A percentile compares a stretch with the other conserved stretches of the same genome.
Evolutionary conservation across 768 basidiomycete species (phyloP).

Genomic region (Russula olivacea): DNA sequence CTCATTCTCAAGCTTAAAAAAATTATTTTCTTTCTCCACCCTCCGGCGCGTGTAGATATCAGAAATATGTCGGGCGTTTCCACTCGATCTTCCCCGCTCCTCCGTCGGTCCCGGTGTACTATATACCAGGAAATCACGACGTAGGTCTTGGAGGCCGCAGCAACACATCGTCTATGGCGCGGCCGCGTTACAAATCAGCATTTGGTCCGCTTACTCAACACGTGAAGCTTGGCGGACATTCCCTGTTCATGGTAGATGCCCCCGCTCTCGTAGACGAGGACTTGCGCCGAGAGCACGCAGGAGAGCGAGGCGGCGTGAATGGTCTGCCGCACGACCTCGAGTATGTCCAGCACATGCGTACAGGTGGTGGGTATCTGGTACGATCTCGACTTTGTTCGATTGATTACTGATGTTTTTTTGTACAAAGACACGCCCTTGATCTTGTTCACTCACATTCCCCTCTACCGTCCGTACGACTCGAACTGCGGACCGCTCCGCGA

Average conservation of each 20-base stretch:
- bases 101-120: conserved; percentile 49
- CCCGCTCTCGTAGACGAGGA: conserved; percentile 74
- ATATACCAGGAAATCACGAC: conserved; percentile 90
- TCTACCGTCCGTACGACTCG: conserved; percentile 61
- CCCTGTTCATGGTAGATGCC: conserved; percentile 66
- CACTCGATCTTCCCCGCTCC: conserved; percentile 57
- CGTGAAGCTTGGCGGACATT: conserved; percentile 63
- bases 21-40: not conserved
- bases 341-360: conserved; percentile 4
- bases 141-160: conserved; percentile 43
- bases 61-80: conserved; percentile 62
- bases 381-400: conserved; percentile 30
- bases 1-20: no score
- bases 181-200: conserved; percentile 57
- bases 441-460: conserved; percentile 79
- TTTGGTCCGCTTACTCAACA: conserved; percentile 72
- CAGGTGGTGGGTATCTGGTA: not conserved
- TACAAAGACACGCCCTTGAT: conserved; percentile 12
- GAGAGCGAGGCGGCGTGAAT: conserved; percentile 35
- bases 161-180: conserved; percentile 27
- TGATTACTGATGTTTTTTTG: not conserved
- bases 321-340: conserved; percentile 37
- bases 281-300: conserved; percentile 40
- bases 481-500: conserved; percentile 78
- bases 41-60: conserved; percentile 49